A percentile compares a stretch with the other conserved stretches of the same genome.
phyloP scores from a whole-genome alignment of 352 stramenopile genomes.

The Thraustotheca clavata region DNA sequence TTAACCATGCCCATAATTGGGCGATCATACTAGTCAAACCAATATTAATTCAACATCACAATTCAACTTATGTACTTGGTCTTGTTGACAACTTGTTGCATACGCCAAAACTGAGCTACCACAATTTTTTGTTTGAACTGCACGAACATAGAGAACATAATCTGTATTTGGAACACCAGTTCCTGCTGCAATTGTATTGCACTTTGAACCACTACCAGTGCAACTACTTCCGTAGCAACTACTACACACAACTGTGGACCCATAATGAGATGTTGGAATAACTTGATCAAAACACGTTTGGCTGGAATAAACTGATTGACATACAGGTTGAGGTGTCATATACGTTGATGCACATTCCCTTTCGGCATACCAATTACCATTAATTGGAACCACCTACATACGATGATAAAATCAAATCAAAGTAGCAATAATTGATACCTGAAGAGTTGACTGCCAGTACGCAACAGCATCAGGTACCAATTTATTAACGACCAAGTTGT shows the following conservation, averaged over 20 bases:
- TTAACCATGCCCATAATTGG: slow-evolving; percentile 79
- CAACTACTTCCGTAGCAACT: slow-evolving; percentile 41
- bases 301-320: slow-evolving; percentile 40
- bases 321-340: slow-evolving; percentile 44
- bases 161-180: slow-evolving; percentile 33
- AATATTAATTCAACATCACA: neutral
- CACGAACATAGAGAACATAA: slow-evolving; percentile 67
- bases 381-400: slow-evolving; percentile 43
- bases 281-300: slow-evolving; percentile 67
- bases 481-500: slow-evolving; percentile 29
- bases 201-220: slow-evolving; percentile 26
- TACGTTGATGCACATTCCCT: slow-evolving; percentile 57
- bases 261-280: slow-evolving; percentile 58
- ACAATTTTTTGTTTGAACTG: slow-evolving; percentile 44
- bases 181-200: slow-evolving; percentile 23
- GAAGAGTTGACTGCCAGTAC: slow-evolving; percentile 40
- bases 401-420: neutral
- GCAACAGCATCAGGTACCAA: slow-evolving; percentile 61
- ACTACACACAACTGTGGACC: slow-evolving; percentile 32
- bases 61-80: slow-evolving; percentile 31
- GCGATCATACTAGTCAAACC: slow-evolving; percentile 14
- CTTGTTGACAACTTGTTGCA: slow-evolving; percentile 72
- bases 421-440: slow-evolving; percentile 11
- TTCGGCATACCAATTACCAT: slow-evolving; percentile 54
- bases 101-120: slow-evolving; percentile 51